A percentile compares a stretch with the other conserved stretches of the same genome.
Evolutionary conservation across 176 grass and related monocot species (phyloP).

Genomic region (Lolium multiflorum): DNA sequence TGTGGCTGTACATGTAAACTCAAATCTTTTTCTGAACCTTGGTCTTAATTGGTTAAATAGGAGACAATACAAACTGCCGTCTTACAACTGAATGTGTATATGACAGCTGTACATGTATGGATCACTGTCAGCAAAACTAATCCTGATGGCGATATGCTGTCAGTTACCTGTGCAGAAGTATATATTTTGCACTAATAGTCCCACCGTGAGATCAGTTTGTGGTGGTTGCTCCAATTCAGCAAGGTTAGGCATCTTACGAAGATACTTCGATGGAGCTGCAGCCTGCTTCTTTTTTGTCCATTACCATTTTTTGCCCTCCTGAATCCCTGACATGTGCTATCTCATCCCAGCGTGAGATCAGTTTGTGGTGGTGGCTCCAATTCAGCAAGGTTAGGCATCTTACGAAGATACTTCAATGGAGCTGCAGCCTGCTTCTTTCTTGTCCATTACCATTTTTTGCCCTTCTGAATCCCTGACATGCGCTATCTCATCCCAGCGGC

Average conservation of each 20-base stretch:
- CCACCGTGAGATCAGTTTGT: not conserved
- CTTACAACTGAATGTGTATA: not conserved
- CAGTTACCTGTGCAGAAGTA: not conserved
- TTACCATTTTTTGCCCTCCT: slow-evolving; percentile 29
- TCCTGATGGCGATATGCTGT: not conserved
- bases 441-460: slow-evolving; percentile 22
- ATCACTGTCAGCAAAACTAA: slow-evolving; percentile 3
- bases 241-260: slow-evolving; percentile 15
- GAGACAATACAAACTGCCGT: not conserved
- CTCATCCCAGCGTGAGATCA: not conserved
- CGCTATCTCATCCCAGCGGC: slow-evolving; percentile 46
- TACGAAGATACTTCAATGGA: slow-evolving; percentile 26
- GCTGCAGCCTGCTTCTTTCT: slow-evolving; percentile 63
- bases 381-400: slow-evolving; percentile 19
- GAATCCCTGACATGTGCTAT: slow-evolving; percentile 39
- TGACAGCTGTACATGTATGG: slow-evolving; percentile 30
- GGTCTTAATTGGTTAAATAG: slow-evolving; percentile 3
- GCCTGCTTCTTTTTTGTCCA: slow-evolving; percentile 57
- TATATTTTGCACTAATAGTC: not conserved
- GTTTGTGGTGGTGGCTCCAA: not conserved
- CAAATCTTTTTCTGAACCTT: slow-evolving; percentile 5
- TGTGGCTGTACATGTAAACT: slow-evolving; percentile 24
- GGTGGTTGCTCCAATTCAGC: not conserved
- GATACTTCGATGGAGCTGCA: slow-evolving; percentile 43
- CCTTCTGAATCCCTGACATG: slow-evolving; percentile 35